Conservation (phyloP, 2,329 filamentous ascomycete species). For the Chrysosporium keratinophilum region DNA sequence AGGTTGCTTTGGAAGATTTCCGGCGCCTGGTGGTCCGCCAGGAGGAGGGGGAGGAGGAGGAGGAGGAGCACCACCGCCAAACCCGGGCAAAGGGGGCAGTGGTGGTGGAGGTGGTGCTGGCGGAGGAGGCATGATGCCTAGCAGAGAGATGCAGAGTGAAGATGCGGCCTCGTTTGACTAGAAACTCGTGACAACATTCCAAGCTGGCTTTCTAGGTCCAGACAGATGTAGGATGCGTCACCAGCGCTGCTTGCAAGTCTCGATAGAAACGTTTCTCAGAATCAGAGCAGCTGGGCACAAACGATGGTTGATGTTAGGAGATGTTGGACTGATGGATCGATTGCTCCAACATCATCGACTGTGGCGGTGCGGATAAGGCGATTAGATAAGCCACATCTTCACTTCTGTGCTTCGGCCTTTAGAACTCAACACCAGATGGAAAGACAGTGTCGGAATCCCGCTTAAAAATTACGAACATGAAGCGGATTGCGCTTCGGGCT, state of each 20-base stretch:
- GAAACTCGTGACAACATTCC: neutral
- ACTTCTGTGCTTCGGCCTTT: neutral
- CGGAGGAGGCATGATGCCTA: constrained; percentile 37
- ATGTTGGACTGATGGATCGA: neutral
- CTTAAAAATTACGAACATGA: constrained; percentile 23
- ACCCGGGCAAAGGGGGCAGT: constrained; percentile 53
- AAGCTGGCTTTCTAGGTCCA: neutral
- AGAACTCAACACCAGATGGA: neutral
- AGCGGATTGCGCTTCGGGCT: constrained; percentile 26
- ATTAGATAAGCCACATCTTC: constrained; percentile 8
- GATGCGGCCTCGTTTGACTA: neutral
- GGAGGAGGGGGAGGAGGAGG: constrained; percentile 51
- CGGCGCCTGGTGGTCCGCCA: constrained; percentile 35
- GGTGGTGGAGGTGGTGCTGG: constrained; percentile 50
- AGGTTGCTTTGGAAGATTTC: constrained; percentile 45
- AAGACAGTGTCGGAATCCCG: neutral
- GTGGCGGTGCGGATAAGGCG: constrained; percentile 9
- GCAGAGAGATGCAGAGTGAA: neutral
- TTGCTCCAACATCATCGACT: neutral
- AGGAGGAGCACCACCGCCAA: constrained; percentile 51
- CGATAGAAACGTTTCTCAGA: neutral
- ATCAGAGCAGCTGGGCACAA: neutral
- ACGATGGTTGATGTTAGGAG: neutral
- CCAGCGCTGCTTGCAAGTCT: too few species aligned
- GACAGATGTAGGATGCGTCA: neutral